phyloP scores from a whole-genome alignment of 2,329 filamentous ascomycete genomes.

The Herpotrichia juniperi region DNA sequence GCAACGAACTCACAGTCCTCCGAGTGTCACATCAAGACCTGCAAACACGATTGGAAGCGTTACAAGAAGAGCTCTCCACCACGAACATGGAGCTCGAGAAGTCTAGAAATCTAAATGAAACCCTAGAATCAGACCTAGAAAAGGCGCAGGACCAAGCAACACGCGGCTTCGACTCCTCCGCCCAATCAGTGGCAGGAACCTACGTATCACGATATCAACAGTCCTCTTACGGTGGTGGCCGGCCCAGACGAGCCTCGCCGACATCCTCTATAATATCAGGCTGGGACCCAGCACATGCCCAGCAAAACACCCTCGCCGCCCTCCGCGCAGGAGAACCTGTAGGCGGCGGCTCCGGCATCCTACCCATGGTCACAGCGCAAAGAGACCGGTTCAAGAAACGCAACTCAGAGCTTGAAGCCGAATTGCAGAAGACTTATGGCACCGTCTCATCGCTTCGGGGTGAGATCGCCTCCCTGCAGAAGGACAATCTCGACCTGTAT shows the following conservation, averaged over 20 bases:
- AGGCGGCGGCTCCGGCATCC: conserved; percentile 81
- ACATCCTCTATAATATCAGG: conserved; percentile 98
- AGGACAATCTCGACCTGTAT: conserved; percentile 94
- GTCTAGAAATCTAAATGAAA: conserved; percentile 81
- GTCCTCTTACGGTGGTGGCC: conserved; percentile 57
- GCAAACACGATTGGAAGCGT: conserved; percentile 75
- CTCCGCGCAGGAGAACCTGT: conserved; percentile 70
- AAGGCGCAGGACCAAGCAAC: conserved; percentile 84
- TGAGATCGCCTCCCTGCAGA: conserved; percentile 89
- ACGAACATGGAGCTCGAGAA: conserved; percentile 88
- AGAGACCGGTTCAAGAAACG: conserved; percentile 98
- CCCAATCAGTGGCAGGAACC: conserved; percentile 90
- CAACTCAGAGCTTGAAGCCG: conserved; percentile 86
- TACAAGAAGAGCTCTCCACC: conserved; percentile 82
- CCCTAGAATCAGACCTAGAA: conserved; percentile 89
- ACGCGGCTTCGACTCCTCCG: conserved; percentile 81
- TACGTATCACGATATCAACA: conserved; percentile 81
- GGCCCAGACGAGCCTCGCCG: conserved; percentile 77
- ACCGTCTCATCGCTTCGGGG: conserved; percentile 85
- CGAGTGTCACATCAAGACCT: conserved; percentile 94
- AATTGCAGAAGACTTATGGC: conserved; percentile 82
- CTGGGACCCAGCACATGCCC: conserved; percentile 64
- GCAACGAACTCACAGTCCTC: conserved; percentile 89
- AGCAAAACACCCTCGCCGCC: conserved; percentile 58
- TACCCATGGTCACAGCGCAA: conserved; percentile 98